Conservation (phyloP, 306 rosid genomes). For the Castanea sativa region DNA sequence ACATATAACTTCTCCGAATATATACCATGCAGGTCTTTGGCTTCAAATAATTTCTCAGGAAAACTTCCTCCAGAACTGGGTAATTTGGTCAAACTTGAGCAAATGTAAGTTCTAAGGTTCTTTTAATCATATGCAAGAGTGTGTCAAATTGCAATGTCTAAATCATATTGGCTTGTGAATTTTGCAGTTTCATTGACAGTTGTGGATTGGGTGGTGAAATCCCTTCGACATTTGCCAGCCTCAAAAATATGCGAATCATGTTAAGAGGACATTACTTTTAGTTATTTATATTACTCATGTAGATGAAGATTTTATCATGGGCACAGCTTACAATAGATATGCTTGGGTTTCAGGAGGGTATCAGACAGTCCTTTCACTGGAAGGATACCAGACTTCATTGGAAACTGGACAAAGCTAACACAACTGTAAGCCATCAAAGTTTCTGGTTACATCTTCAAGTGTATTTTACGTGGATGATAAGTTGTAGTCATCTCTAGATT, state of each 20-base stretch:
- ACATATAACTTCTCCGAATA: neutral
- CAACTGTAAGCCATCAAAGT: neutral
- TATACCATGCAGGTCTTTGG: slow-evolving; percentile 11
- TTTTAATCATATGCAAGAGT: neutral
- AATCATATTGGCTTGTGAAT: neutral
- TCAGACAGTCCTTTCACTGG: slow-evolving; percentile 24
- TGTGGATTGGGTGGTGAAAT: slow-evolving; percentile 25
- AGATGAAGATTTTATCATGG: no score
- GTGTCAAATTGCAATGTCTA: neutral
- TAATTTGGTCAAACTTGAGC: slow-evolving; percentile 14
- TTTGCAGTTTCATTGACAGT: slow-evolving; percentile 10
- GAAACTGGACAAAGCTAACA: slow-evolving; percentile 28
- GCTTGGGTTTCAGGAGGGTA: slow-evolving; percentile 10
- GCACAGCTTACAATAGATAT: neutral
- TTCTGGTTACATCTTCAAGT: neutral
- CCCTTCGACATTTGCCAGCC: slow-evolving; percentile 25
- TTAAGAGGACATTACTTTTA: neutral
- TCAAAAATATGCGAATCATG: slow-evolving; percentile 13
- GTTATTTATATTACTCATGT: no score
- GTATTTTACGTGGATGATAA: no score
- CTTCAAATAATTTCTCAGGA: slow-evolving; percentile 27
- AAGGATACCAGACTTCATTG: slow-evolving; percentile 29
- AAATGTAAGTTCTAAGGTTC: slow-evolving; percentile 10
- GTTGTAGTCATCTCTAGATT: no score
- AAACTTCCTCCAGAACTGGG: slow-evolving; percentile 30